These are phyloP conservation scores for Lantana camara DNA, from an alignment of 257 asterid genomes.

Conservation along the genomic window DNA sequence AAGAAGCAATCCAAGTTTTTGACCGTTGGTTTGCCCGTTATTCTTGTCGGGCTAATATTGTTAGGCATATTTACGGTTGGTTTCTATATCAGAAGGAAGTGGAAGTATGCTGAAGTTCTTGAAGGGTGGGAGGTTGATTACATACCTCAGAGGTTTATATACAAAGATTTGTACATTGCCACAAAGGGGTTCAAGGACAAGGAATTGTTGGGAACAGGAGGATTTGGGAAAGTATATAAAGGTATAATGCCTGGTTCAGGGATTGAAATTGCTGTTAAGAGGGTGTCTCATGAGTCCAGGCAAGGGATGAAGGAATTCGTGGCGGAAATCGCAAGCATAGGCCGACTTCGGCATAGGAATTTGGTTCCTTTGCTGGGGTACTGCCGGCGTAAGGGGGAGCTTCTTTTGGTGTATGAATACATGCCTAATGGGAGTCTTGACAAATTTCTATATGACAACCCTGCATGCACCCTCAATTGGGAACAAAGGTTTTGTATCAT, in stretches of 20 bases:
- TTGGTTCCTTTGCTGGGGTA: constrained; percentile 63
- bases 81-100: constrained; percentile 33
- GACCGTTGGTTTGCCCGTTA: constrained; percentile 41
- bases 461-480: constrained; percentile 48
- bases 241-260: constrained; percentile 48
- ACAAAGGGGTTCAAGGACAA: constrained; percentile 59
- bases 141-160: constrained; percentile 58
- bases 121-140: constrained; percentile 70
- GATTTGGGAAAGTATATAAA: constrained; percentile 66
- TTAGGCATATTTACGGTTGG: background rate
- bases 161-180: constrained; percentile 59
- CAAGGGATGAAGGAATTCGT: constrained; percentile 72
- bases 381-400: constrained; percentile 57
- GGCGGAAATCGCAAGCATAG: constrained; percentile 68
- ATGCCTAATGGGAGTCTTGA: constrained; percentile 79
- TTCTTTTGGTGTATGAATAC: constrained; percentile 65
- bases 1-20: constrained; percentile 32
- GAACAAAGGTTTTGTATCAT: constrained; percentile 48
- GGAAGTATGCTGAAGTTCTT: constrained; percentile 53
- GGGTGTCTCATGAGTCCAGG: constrained; percentile 59
- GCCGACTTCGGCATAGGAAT: constrained; percentile 67
- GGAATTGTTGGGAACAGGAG: constrained; percentile 59
- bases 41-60: background rate
- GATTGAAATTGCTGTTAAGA: constrained; percentile 56
- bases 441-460: constrained; percentile 42